A percentile compares a stretch with the other conserved stretches of the same genome.
phyloP scores from a whole-genome alignment of 2,329 filamentous ascomycete species.

The Penicillium italicum region DNA sequence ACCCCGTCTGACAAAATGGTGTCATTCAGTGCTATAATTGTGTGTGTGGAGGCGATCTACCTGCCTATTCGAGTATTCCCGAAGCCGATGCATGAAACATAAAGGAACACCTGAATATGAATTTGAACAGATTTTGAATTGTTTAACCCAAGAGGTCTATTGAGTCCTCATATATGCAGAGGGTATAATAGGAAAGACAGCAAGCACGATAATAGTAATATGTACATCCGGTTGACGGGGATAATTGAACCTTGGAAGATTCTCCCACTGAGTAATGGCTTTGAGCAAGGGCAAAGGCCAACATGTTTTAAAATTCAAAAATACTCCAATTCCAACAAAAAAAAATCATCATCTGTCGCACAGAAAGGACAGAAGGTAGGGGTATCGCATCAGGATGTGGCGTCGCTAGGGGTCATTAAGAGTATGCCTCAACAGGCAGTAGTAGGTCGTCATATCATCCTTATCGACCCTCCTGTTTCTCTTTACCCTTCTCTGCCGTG shows the following conservation, averaged over 20 bases:
- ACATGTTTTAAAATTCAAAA: not conserved
- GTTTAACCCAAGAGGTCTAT: conserved; percentile 12
- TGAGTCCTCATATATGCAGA: conserved; percentile 8
- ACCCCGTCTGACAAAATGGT: conserved; percentile 8
- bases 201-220: conserved; percentile 4
- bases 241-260: not conserved
- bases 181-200: not conserved
- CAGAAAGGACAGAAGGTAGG: conserved; percentile 7
- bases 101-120: not conserved
- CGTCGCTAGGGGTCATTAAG: conserved; percentile 13
- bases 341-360: conserved; percentile 6
- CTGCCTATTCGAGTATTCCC: conserved; percentile 7
- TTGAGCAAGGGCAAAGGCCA: not conserved
- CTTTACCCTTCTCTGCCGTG: conserved; percentile 36
- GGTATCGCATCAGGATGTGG: conserved; percentile 23
- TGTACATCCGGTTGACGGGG: conserved; percentile 11
- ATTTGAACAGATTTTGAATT: not conserved
- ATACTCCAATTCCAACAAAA: conserved; percentile 16
- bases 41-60: conserved; percentile 11
- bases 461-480: conserved; percentile 24
- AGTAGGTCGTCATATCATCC: conserved; percentile 20
- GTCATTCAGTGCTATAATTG: conserved; percentile 12
- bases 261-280: not conserved
- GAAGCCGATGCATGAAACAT: not conserved
- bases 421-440: not conserved